A percentile compares a stretch with the other conserved stretches of the same genome.
Conservation (phyloP, 2,329 filamentous ascomycete species). For the Dryadomyces sulphureus region DNA sequence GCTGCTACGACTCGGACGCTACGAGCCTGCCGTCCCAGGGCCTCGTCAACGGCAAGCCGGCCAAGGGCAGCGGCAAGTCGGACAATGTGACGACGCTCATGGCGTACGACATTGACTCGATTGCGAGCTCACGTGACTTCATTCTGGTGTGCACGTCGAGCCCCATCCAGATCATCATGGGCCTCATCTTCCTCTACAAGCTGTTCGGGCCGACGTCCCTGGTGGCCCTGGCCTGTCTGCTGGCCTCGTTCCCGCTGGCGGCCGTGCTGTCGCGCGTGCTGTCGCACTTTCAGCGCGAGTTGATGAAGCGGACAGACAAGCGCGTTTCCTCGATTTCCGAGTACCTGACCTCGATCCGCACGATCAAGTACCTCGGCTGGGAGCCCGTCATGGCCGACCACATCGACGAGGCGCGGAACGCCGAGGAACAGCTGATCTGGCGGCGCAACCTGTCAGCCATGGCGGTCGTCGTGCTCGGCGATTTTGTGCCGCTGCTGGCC, state of each 20-base stretch:
- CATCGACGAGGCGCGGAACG: constrained; percentile 31
- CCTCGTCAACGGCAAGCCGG: constrained; percentile 10
- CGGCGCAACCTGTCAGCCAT: constrained; percentile 31
- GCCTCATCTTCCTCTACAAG: constrained; percentile 35
- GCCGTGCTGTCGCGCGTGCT: constrained; percentile 33
- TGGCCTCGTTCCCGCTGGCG: constrained; percentile 34
- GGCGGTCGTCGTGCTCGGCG: constrained; percentile 31
- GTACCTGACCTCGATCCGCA: constrained; percentile 40
- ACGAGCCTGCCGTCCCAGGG: constrained; percentile 38
- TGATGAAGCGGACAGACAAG: constrained; percentile 39
- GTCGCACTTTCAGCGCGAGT: constrained; percentile 33
- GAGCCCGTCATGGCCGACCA: constrained; percentile 36
- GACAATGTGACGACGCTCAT: constrained; percentile 24
- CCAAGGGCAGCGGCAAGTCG: neutral
- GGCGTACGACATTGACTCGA: constrained; percentile 42
- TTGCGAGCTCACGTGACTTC: constrained; percentile 35
- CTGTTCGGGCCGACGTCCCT: constrained; percentile 41
- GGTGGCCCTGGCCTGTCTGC: constrained; percentile 32
- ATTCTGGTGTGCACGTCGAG: constrained; percentile 30
- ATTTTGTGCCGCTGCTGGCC: constrained; percentile 35
- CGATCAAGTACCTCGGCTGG: constrained; percentile 48
- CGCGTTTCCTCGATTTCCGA: constrained; percentile 43
- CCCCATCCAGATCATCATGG: constrained; percentile 30
- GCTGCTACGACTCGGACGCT: constrained; percentile 15
- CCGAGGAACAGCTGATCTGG: constrained; percentile 42